Conservation (phyloP, 2,329 filamentous ascomycete species). For the Colletotrichum ledebouriae region DNA sequence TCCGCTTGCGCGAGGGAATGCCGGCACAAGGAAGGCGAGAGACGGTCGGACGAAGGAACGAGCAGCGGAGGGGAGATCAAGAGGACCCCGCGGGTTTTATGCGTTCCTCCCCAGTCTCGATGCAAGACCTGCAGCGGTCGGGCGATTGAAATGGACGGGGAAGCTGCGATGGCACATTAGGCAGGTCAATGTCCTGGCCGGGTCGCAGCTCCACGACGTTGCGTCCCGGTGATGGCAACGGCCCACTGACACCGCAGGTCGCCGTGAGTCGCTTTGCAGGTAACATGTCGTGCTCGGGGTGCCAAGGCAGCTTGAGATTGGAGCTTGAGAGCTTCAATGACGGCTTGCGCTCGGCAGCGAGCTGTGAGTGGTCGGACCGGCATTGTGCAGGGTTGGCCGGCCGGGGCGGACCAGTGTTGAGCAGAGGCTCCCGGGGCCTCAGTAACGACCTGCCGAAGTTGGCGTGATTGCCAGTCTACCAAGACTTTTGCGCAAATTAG, state of each 20-base stretch:
- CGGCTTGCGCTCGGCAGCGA: constrained; percentile 17
- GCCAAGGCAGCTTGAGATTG: constrained; percentile 27
- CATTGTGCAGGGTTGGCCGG: neutral
- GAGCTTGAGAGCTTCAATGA: constrained; percentile 25
- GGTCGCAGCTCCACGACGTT: constrained; percentile 9
- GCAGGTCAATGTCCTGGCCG: constrained; percentile 9
- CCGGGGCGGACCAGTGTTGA: neutral
- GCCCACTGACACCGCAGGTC: neutral
- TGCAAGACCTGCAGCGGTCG: constrained; percentile 3
- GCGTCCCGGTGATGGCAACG: neutral
- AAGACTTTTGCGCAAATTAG: constrained; percentile 5
- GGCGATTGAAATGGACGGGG: neutral
- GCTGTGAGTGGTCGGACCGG: constrained; percentile 22
- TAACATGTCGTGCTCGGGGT: constrained; percentile 26
- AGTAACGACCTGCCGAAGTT: constrained; percentile 34
- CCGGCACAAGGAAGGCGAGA: neutral
- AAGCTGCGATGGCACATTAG: constrained; percentile 14
- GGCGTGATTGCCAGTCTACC: constrained; percentile 25
- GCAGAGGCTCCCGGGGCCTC: constrained; percentile 9
- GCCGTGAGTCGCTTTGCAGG: neutral
- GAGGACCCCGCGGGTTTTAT: constrained; percentile 1
- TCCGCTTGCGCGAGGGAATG: neutral
- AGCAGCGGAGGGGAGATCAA: constrained; percentile 5
- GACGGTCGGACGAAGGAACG: neutral
- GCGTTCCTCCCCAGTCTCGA: neutral